Evolutionary conservation across 2,329 filamentous ascomycete genomes (phyloP).

Genomic region (Basipetospora chlamydospora): DNA sequence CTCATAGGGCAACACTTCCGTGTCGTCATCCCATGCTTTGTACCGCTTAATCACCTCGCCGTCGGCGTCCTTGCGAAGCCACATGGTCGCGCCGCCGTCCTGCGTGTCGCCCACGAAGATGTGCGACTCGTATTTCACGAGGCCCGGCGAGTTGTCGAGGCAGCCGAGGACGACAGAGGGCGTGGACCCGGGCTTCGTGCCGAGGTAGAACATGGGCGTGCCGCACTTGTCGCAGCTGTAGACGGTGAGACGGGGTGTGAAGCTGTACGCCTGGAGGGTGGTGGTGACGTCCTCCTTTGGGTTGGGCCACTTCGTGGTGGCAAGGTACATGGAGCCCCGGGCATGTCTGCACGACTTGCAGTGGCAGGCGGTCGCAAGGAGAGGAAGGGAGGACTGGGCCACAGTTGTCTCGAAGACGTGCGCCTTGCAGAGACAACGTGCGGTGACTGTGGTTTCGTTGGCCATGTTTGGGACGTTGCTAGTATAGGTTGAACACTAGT

Average conservation of each 20-base stretch:
- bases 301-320: conserved; percentile 22
- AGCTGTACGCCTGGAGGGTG: conserved; percentile 21
- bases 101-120: conserved; percentile 33
- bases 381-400: conserved; percentile 20
- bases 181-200: conserved; percentile 10
- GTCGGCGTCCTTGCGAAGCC: conserved; percentile 22
- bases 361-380: conserved; percentile 28
- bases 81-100: conserved; percentile 35
- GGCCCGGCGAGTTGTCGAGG: conserved; percentile 16
- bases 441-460: neutral
- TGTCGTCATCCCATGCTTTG: conserved; percentile 9
- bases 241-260: conserved; percentile 17
- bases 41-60: conserved; percentile 14
- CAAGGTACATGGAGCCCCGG: conserved; percentile 26
- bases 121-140: conserved; percentile 22
- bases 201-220: conserved; percentile 25
- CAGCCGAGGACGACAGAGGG: conserved; percentile 23
- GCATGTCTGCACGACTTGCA: conserved; percentile 33
- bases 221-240: conserved; percentile 30
- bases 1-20: conserved; percentile 14
- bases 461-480: no score
- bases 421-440: conserved; percentile 28
- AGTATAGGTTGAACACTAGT: no score
- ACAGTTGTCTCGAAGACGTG: conserved; percentile 24
- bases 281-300: conserved; percentile 13